Evolutionary conservation across 768 basidiomycete genomes (phyloP).

Genomic region (Gyrodon lividus): DNA sequence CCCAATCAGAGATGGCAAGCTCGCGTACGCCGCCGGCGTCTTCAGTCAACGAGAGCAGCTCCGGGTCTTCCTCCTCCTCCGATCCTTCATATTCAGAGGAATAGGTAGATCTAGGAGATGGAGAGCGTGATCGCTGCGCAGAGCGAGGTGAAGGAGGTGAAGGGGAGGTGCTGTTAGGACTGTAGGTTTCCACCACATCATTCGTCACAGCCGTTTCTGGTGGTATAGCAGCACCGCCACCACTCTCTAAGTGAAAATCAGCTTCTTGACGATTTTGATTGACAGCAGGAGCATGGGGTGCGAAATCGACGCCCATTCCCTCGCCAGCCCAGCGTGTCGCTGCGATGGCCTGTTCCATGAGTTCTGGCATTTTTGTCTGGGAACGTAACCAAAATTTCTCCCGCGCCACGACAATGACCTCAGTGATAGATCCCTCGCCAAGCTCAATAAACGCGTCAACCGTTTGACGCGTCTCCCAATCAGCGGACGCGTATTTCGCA

Average conservation of each 20-base stretch:
- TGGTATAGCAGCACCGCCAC: slow-evolving; percentile 3
- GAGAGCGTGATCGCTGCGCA: slow-evolving; percentile 29
- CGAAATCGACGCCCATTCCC: slow-evolving; percentile 33
- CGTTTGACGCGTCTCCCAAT: slow-evolving; percentile 68
- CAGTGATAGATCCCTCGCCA: slow-evolving; percentile 64
- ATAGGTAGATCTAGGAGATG: slow-evolving; percentile 29
- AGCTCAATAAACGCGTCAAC: slow-evolving; percentile 74
- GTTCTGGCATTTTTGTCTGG: slow-evolving; percentile 62
- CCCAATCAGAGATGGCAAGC: slow-evolving; percentile 71
- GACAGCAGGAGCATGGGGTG: slow-evolving; percentile 18
- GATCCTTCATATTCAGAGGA: slow-evolving; percentile 35
- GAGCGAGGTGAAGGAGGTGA: slow-evolving; percentile 27
- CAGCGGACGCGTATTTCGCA: slow-evolving; percentile 34
- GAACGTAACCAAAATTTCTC: slow-evolving; percentile 72
- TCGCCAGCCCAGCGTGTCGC: slow-evolving; percentile 47
- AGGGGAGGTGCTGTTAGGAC: slow-evolving; percentile 26
- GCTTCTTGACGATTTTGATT: slow-evolving; percentile 3
- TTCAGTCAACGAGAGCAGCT: slow-evolving; percentile 44
- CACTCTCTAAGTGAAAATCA: neutral
- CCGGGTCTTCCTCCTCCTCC: slow-evolving; percentile 46
- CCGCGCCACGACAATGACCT: slow-evolving; percentile 58
- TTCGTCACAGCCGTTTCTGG: slow-evolving; percentile 1
- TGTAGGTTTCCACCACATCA: slow-evolving; percentile 9
- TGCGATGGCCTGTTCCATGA: slow-evolving; percentile 67
- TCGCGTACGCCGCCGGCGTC: slow-evolving; percentile 46